A percentile compares a stretch with the other conserved stretches of the same genome.
These are phyloP conservation scores for Terana coerulea DNA, from an alignment of 768 basidiomycete species.

Conservation along the genomic window DNA sequence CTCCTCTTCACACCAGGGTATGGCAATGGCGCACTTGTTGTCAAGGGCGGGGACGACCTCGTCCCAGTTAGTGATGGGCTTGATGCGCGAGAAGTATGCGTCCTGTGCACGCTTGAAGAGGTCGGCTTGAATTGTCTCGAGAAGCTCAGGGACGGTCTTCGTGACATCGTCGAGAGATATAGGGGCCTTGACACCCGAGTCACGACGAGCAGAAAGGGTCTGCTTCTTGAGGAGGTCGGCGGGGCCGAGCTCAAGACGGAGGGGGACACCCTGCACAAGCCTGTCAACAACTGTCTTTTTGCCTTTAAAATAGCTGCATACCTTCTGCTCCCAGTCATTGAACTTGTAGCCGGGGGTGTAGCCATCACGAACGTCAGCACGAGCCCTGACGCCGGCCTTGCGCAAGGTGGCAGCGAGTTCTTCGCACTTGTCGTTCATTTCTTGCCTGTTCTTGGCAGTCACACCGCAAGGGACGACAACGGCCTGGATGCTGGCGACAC, in stretches of 20 bases:
- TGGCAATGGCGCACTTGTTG: constrained; percentile 77
- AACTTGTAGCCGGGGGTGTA: constrained; percentile 99
- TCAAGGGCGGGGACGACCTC: constrained; percentile 91
- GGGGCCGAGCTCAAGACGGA: constrained; percentile 96
- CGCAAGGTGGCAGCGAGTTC: constrained; percentile 71
- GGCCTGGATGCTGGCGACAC: constrained; percentile 90
- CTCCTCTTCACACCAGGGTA: constrained; percentile 96
- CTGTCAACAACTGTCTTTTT: not conserved
- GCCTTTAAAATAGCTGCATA: constrained; percentile 26
- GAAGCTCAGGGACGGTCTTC: constrained; percentile 53
- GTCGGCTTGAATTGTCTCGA: constrained; percentile 84
- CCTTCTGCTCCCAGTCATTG: constrained; percentile 99
- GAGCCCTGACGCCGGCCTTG: constrained; percentile 73
- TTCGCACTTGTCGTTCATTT: constrained; percentile 75
- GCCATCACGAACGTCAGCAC: constrained; percentile 89
- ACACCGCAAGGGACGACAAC: constrained; percentile 93
- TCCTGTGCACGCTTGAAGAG: constrained; percentile 82
- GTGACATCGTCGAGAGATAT: constrained; percentile 48
- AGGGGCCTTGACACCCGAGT: constrained; percentile 59
- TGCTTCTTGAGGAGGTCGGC: constrained; percentile 83
- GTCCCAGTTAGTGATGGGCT: constrained; percentile 82
- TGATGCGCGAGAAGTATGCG: constrained; percentile 66
- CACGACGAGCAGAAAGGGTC: constrained; percentile 80
- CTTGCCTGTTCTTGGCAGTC: constrained; percentile 74
- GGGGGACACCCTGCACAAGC: constrained; percentile 75